phyloP scores from a whole-genome alignment of 371 early-diverging fungal genomes.

The Syncephalis plumigaleata region DNA sequence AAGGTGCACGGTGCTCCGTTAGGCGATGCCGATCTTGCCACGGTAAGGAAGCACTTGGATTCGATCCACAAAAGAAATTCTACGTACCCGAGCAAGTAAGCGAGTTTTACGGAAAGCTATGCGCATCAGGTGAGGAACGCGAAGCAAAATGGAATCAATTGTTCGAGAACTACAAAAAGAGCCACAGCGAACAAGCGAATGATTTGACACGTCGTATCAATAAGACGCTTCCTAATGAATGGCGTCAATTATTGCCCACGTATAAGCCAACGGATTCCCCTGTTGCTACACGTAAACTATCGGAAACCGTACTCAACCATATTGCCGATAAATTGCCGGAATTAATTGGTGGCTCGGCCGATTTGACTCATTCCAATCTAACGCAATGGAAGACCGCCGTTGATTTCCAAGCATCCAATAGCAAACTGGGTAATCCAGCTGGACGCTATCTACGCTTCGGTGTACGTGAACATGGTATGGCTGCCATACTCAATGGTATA shows the following conservation, averaged over 20 bases:
- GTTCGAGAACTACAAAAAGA: conserved; percentile 36
- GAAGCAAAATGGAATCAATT: conserved; percentile 61
- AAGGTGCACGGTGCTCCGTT: conserved; percentile 88
- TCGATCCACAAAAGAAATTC: conserved; percentile 60
- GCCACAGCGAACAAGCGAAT: conserved; percentile 47
- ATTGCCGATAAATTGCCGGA: conserved; percentile 65
- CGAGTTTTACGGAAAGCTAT: conserved; percentile 39
- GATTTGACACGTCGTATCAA: conserved; percentile 65
- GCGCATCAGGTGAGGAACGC: conserved; percentile 31
- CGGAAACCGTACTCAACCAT: conserved; percentile 67
- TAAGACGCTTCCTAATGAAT: conserved; percentile 56
- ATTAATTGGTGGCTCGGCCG: conserved; percentile 97
- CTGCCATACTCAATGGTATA: conserved; percentile 91
- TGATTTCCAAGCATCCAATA: conserved; percentile 74
- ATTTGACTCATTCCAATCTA: conserved; percentile 94
- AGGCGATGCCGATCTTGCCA: conserved; percentile 72
- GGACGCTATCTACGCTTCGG: conserved; percentile 95
- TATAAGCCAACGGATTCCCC: conserved; percentile 64
- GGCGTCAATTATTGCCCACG: conserved; percentile 51
- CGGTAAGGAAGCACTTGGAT: conserved; percentile 78
- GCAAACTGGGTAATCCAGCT: conserved; percentile 52
- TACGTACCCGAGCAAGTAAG: conserved; percentile 44
- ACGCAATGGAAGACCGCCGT: conserved; percentile 88
- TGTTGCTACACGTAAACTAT: conserved; percentile 85
- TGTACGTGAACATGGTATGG: conserved; percentile 99